Evolutionary conservation across 2,329 filamentous ascomycete genomes (phyloP).

Genomic region (Achaetomium macrosporum): DNA sequence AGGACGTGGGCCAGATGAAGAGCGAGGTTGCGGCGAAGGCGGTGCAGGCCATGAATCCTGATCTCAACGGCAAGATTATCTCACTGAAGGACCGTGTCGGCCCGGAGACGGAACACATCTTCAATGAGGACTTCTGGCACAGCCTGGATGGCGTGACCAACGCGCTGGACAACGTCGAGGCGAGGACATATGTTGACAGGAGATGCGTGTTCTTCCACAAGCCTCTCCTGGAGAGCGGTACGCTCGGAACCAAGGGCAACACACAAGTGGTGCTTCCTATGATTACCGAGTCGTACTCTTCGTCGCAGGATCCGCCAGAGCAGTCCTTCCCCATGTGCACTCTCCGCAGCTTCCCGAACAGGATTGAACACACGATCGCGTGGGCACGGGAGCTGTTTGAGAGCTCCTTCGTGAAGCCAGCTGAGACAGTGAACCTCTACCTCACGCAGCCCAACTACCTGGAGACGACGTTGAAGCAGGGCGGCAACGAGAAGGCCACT

Average conservation of each 20-base stretch:
- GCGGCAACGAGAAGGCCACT: conserved; percentile 90
- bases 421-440: conserved; percentile 91
- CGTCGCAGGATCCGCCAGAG: conserved; percentile 92
- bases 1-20: conserved; percentile 94
- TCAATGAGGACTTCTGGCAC: conserved; percentile 91
- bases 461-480: conserved; percentile 79
- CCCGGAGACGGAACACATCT: conserved; percentile 84
- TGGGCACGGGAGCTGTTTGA: conserved; percentile 97
- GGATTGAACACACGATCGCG: conserved; percentile 97
- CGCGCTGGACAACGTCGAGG: conserved; percentile 94
- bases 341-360: conserved; percentile 92
- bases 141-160: conserved; percentile 88
- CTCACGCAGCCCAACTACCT: conserved; percentile 88
- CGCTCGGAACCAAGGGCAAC: conserved; percentile 97
- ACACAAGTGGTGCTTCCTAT: conserved; percentile 90
- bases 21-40: conserved; percentile 87
- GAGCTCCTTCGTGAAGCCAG: conserved; percentile 84
- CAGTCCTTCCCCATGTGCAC: conserved; percentile 99
- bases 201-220: conserved; percentile 98
- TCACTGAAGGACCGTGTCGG: conserved; percentile 86
- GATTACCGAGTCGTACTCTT: conserved; percentile 92
- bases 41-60: conserved; percentile 94
- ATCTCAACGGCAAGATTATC: conserved; percentile 78
- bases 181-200: conserved; percentile 90
- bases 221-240: conserved; percentile 91